Evolutionary conservation across 768 basidiomycete species (phyloP).

Genomic region (Cystofilobasidium capitatum): DNA sequence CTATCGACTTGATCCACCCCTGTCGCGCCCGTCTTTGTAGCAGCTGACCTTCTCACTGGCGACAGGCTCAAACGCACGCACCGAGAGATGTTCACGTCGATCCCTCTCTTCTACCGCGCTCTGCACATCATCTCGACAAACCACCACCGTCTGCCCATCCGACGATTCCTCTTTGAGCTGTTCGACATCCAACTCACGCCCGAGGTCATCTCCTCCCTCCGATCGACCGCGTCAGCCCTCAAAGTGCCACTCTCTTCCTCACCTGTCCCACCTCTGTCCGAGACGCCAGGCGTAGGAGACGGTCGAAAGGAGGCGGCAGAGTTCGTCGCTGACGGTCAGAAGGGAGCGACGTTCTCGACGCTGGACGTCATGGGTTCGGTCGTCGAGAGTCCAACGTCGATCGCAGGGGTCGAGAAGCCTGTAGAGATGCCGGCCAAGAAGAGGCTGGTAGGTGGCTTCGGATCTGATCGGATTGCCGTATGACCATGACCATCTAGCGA

Average conservation of each 20-base stretch:
- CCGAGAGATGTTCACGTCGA: constrained; percentile 63
- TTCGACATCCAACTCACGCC: constrained; percentile 73
- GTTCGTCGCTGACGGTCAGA: neutral
- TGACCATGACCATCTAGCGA: no score
- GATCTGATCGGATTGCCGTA: neutral
- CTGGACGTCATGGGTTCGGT: neutral
- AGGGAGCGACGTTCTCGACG: neutral
- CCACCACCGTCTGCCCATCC: constrained; percentile 81
- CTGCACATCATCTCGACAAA: constrained; percentile 79
- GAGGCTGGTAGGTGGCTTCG: neutral
- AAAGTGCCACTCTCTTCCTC: neutral
- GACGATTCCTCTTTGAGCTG: constrained; percentile 82
- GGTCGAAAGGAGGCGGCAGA: neutral
- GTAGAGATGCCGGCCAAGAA: neutral
- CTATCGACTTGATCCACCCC: neutral
- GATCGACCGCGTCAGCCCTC: neutral
- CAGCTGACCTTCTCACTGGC: no score
- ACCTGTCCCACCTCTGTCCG: neutral
- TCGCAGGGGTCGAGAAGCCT: neutral
- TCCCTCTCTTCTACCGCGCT: constrained; percentile 70
- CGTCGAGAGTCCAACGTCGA: neutral
- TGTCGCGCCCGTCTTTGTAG: neutral
- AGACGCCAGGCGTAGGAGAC: no score
- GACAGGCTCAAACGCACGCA: constrained; percentile 25
- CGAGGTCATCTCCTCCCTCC: constrained; percentile 44